Percentiles rank a stretch among this genome's conserved stretches.
phyloP scores from a whole-genome alignment of 2,329 filamentous ascomycete species.

The Dactylonectria estremocensis region DNA sequence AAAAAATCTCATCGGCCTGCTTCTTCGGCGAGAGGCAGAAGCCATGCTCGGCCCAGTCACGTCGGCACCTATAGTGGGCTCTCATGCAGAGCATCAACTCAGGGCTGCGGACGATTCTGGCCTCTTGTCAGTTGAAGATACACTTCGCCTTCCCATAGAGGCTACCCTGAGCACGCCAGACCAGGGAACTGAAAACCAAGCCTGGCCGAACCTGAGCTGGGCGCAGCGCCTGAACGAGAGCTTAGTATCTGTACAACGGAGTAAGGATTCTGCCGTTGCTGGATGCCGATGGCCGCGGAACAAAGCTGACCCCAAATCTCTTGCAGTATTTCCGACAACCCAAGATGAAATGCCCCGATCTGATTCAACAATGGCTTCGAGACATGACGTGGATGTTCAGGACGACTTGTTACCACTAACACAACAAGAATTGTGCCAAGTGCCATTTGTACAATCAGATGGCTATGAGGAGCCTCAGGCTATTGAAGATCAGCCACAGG shows the following conservation, averaged over 20 bases:
- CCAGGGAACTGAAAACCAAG: neutral
- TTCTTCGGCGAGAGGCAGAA: slow-evolving; percentile 13
- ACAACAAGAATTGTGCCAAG: neutral
- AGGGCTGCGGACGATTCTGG: neutral
- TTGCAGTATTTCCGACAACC: slow-evolving; percentile 2
- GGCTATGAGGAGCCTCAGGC: neutral
- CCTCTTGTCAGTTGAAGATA: neutral
- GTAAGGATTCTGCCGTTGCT: neutral
- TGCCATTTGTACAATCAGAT: neutral
- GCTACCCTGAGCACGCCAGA: neutral
- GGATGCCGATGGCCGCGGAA: neutral
- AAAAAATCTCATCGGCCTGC: slow-evolving; percentile 10
- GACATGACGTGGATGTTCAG: neutral
- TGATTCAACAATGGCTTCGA: neutral
- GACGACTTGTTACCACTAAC: neutral
- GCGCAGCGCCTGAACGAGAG: slow-evolving; percentile 11
- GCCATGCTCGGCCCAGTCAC: slow-evolving; percentile 13
- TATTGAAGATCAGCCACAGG: neutral
- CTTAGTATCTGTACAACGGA: slow-evolving; percentile 12
- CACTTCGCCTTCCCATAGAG: neutral
- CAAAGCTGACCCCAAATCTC: neutral
- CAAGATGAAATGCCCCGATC: neutral
- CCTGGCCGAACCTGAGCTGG: neutral
- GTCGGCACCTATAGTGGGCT: neutral
- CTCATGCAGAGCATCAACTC: neutral